These are phyloP conservation scores for Kondoa malvinella DNA, from an alignment of 768 basidiomycete species.

Conservation along the genomic window DNA sequence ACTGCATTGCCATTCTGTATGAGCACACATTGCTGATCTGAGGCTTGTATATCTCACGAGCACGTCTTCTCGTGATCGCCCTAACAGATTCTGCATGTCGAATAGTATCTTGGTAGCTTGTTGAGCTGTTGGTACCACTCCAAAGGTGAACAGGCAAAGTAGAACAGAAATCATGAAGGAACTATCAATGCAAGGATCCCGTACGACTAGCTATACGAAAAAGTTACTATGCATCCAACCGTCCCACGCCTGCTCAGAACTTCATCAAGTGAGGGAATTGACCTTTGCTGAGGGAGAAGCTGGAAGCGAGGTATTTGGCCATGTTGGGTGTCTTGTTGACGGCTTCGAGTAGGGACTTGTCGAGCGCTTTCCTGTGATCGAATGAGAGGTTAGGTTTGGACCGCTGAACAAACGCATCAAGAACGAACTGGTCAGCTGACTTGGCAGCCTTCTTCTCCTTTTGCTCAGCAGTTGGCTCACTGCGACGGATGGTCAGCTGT, in stretches of 20 bases:
- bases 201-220: too few species aligned
- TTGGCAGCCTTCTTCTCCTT: constrained; percentile 42
- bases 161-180: too few species aligned
- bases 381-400: background rate
- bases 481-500: background rate
- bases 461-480: constrained; percentile 5
- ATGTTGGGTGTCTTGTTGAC: constrained; percentile 83
- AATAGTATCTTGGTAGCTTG: too few species aligned
- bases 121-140: too few species aligned
- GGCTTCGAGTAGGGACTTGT: constrained; percentile 58
- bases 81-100: background rate
- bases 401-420: constrained; percentile 38
- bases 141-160: too few species aligned
- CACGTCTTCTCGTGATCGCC: background rate
- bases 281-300: constrained; percentile 88
- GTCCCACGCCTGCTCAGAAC: constrained; percentile 42
- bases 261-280: constrained; percentile 88
- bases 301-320: constrained; percentile 77
- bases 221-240: background rate
- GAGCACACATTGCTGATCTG: background rate
- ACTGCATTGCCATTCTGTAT: constrained; percentile 5
- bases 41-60: background rate
- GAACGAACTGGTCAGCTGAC: constrained; percentile 54
- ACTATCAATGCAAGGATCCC: too few species aligned
- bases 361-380: constrained; percentile 35